Conservation (phyloP, 2,329 filamentous ascomycete species). For the Sporothrix luriei region DNA sequence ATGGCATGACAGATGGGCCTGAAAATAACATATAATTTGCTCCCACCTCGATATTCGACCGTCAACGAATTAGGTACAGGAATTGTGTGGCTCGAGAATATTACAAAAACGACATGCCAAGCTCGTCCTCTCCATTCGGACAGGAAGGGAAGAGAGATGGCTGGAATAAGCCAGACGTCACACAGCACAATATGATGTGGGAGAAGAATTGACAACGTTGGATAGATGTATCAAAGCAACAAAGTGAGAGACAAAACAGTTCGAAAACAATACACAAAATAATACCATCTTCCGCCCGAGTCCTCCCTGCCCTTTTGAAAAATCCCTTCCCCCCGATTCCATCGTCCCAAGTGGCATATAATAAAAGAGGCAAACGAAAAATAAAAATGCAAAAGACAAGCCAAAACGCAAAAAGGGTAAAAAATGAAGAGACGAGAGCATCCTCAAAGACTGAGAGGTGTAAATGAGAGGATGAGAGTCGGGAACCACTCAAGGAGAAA, state of each 20-base stretch:
- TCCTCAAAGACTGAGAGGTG: not conserved
- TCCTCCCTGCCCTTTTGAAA: slow-evolving; percentile 8
- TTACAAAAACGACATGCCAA: not conserved
- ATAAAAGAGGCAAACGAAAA: slow-evolving; percentile 1
- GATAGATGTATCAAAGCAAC: slow-evolving; percentile 22
- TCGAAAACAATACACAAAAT: not conserved
- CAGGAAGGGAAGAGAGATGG: not conserved
- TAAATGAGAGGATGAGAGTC: not conserved
- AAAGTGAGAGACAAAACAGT: not conserved
- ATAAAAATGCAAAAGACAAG: not conserved
- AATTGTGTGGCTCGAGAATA: not conserved
- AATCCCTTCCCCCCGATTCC: slow-evolving; percentile 16
- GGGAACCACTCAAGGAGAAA: not conserved
- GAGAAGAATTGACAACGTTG: slow-evolving; percentile 14
- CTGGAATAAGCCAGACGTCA: not conserved
- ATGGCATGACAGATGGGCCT: too few species aligned
- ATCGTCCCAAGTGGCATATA: slow-evolving; percentile 28
- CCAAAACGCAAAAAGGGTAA: not conserved
- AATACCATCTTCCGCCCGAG: not conserved
- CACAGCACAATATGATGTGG: not conserved
- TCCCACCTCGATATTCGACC: not conserved
- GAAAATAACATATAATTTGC: not conserved
- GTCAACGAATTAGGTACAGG: not conserved
- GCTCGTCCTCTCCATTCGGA: not conserved
- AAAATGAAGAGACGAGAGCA: slow-evolving; percentile 13